Conservation (phyloP, 805 yeast genomes). For the Metahyphopichia silvanorum region DNA sequence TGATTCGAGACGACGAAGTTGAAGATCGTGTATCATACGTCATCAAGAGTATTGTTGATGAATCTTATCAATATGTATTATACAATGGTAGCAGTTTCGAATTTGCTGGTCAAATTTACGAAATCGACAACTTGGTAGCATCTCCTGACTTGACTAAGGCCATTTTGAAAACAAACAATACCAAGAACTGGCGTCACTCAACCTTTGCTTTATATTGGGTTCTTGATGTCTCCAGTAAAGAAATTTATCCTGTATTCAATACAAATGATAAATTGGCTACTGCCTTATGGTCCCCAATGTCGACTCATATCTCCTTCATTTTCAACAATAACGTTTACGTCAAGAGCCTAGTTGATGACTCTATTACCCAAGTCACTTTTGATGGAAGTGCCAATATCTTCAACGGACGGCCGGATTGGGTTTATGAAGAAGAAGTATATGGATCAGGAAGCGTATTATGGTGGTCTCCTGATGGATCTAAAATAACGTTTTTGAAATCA, state of each 20-base stretch:
- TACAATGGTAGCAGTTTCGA: conserved; percentile 48
- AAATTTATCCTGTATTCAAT: conserved; percentile 21
- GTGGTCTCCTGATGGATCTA: conserved; percentile 69
- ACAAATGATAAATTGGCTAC: conserved; percentile 37
- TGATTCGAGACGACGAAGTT: conserved; percentile 32
- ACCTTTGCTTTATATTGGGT: conserved; percentile 60
- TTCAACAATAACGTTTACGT: conserved; percentile 53
- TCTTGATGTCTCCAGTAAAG: conserved; percentile 42
- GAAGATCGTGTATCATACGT: conserved; percentile 46
- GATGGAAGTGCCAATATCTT: conserved; percentile 53
- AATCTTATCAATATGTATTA: conserved; percentile 40
- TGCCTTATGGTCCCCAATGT: conserved; percentile 61
- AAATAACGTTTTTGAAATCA: conserved; percentile 51
- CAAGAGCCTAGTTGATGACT: conserved; percentile 28
- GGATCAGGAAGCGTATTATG: conserved; percentile 58
- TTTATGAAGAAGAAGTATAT: conserved; percentile 78
- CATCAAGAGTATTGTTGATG: conserved; percentile 51
- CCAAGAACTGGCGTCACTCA: conserved; percentile 74
- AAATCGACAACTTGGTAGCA: conserved; percentile 54
- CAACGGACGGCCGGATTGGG: conserved; percentile 81
- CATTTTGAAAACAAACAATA: conserved; percentile 56
- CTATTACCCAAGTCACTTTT: conserved; percentile 34
- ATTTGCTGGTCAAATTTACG: conserved; percentile 35
- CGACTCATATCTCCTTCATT: conserved; percentile 54
- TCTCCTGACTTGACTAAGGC: conserved; percentile 65